phyloP scores from a whole-genome alignment of 2,329 filamentous ascomycete species.

The Paraphoma sp. region DNA sequence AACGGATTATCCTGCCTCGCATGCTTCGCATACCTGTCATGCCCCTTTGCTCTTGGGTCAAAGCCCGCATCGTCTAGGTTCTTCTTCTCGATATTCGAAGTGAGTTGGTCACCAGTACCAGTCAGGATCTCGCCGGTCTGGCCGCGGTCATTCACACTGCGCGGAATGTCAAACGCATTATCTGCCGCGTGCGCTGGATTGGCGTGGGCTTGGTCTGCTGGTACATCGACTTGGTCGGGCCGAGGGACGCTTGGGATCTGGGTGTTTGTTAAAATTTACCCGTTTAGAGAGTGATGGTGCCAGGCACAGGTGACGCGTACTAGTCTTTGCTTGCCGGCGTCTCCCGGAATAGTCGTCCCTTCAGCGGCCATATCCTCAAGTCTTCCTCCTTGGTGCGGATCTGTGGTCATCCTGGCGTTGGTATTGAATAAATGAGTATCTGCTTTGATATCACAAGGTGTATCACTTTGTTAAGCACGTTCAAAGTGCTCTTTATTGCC shows the following conservation, averaged over 20 bases:
- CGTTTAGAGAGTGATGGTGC: not conserved
- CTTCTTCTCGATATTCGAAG: slow-evolving; percentile 39
- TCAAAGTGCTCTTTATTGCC: too few species aligned
- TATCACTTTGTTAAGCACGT: too few species aligned
- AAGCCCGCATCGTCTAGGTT: slow-evolving; percentile 31
- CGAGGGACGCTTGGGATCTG: slow-evolving; percentile 57
- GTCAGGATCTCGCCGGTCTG: slow-evolving; percentile 45
- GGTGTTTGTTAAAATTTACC: not conserved
- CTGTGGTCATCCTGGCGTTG: slow-evolving; percentile 19
- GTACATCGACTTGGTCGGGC: slow-evolving; percentile 53
- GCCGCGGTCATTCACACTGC: slow-evolving; percentile 38
- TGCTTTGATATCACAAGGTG: too few species aligned
- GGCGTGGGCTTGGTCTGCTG: slow-evolving; percentile 37
- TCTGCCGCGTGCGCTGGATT: slow-evolving; percentile 54
- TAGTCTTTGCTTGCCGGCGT: slow-evolving; percentile 51
- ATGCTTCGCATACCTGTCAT: not conserved
- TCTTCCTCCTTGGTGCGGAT: slow-evolving; percentile 41
- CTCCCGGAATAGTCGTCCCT: slow-evolving; percentile 51
- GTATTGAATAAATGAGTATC: too few species aligned
- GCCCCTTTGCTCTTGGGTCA: slow-evolving; percentile 13
- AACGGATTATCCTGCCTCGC: slow-evolving; percentile 5
- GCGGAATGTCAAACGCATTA: slow-evolving; percentile 57
- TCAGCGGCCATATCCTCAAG: slow-evolving; percentile 46
- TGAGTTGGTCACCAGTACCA: slow-evolving; percentile 42
- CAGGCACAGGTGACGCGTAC: not conserved